Evolutionary conservation across 2,329 filamentous ascomycete species (phyloP).

Genomic region (Exserohilum turcica): DNA sequence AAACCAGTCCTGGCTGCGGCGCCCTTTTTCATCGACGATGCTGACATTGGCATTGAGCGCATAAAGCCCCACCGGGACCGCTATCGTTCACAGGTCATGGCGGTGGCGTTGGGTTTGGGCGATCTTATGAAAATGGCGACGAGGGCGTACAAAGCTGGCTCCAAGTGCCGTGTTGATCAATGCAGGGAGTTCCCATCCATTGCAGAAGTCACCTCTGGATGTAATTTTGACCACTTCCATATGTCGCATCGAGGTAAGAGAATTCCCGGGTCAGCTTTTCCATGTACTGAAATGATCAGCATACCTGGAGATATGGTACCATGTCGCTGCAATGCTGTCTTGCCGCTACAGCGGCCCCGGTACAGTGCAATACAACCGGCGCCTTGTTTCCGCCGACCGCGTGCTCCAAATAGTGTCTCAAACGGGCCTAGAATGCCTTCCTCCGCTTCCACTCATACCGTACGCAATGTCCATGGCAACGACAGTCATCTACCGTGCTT

Average conservation of each 20-base stretch:
- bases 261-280: neutral
- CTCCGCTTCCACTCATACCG: constrained; percentile 2
- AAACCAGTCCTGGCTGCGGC: constrained; percentile 7
- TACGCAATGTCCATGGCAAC: constrained; percentile 10
- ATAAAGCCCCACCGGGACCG: neutral
- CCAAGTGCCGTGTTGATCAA: neutral
- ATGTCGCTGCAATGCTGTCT: constrained; percentile 7
- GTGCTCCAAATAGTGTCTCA: neutral
- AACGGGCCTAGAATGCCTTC: neutral
- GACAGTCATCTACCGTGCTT: constrained; percentile 5
- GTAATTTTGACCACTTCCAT: constrained; percentile 1
- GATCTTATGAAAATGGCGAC: constrained; percentile 4
- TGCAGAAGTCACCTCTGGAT: neutral
- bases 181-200: neutral
- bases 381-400: neutral
- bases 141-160: constrained; percentile 3
- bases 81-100: constrained; percentile 7
- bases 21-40: constrained; percentile 8
- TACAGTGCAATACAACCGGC: neutral
- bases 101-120: neutral
- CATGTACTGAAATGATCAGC: neutral
- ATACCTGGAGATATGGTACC: constrained; percentile 8
- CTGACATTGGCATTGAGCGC: constrained; percentile 1
- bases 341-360: constrained; percentile 7
- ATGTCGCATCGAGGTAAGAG: constrained; percentile 5